These are phyloP conservation scores for Polytrichum commune DNA, from an alignment of 225 moss, liverwort and hornwort genomes.

Conservation along the genomic window DNA sequence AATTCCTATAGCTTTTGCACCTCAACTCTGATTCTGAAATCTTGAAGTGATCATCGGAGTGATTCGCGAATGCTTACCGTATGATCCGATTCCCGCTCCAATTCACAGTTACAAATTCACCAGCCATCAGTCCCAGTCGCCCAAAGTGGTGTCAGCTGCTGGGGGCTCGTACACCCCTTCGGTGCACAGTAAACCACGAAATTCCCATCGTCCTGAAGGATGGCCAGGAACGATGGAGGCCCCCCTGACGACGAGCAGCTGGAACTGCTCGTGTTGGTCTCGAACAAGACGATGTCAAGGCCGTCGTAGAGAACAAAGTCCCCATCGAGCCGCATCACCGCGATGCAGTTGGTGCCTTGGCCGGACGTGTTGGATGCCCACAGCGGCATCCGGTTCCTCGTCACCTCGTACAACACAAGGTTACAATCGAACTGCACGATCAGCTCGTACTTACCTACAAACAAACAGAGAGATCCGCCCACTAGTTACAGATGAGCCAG, in stretches of 20 bases:
- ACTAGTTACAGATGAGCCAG: too few species aligned
- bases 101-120: constrained; percentile 8
- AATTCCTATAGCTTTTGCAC: too few species aligned
- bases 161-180: constrained; percentile 1
- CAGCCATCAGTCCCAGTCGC: constrained; percentile 36
- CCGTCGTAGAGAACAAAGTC: constrained; percentile 38
- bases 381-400: constrained; percentile 30
- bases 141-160: constrained; percentile 26
- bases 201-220: constrained; percentile 38
- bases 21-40: too few species aligned
- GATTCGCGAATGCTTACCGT: too few species aligned
- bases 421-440: constrained; percentile 48
- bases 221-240: constrained; percentile 16
- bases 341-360: constrained; percentile 40
- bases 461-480: too few species aligned
- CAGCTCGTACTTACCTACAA: constrained; percentile 23
- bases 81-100: background rate
- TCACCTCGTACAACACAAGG: constrained; percentile 39
- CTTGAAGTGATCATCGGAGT: too few species aligned
- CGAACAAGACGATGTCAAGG: constrained; percentile 26
- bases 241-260: constrained; percentile 15
- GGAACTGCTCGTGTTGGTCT: constrained; percentile 36
- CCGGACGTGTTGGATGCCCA: constrained; percentile 44
- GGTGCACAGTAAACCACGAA: constrained; percentile 38
- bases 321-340: constrained; percentile 33